phyloP scores from a whole-genome alignment of 495 filamentous ascomycete species.

The Xanthoparmelia taractica region DNA sequence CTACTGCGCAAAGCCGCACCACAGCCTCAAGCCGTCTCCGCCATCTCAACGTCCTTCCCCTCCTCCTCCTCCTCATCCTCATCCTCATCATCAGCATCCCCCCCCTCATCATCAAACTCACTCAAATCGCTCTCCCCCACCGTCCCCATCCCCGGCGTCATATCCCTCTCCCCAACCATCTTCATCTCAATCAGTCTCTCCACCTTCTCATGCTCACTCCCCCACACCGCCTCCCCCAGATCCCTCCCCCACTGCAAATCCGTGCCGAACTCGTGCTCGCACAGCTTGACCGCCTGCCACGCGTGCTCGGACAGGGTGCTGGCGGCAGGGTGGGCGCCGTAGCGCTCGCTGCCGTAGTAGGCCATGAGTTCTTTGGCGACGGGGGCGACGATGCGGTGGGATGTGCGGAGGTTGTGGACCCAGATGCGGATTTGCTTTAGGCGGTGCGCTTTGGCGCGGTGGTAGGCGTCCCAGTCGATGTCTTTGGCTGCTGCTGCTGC shows the following conservation, averaged over 20 bases:
- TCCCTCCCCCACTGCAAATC: not conserved
- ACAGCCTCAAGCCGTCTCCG: not conserved
- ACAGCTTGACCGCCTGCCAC: not conserved
- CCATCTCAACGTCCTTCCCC: not conserved
- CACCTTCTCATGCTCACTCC: not conserved
- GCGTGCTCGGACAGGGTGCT: not conserved
- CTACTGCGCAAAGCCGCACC: not conserved
- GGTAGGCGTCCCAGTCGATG: not conserved
- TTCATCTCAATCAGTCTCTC: not conserved
- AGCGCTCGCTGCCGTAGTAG: not conserved
- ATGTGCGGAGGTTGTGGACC: not conserved
- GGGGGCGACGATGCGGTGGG: slow-evolving; percentile 2
- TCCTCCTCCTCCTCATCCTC: not conserved
- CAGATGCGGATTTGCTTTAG: not conserved
- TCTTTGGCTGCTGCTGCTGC: not conserved
- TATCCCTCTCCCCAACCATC: not conserved
- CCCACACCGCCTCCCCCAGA: not conserved
- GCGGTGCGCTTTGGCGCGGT: not conserved
- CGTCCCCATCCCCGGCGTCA: not conserved
- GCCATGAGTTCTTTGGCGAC: slow-evolving; percentile 2
- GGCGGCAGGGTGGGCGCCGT: not conserved
- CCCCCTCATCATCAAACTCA: not conserved
- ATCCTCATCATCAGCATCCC: not conserved
- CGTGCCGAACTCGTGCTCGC: slow-evolving; percentile 1
- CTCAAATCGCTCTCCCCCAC: slow-evolving; percentile 5